Conservation (phyloP, 352 stramenopile genomes). For the Aphanomyces euteiches region DNA sequence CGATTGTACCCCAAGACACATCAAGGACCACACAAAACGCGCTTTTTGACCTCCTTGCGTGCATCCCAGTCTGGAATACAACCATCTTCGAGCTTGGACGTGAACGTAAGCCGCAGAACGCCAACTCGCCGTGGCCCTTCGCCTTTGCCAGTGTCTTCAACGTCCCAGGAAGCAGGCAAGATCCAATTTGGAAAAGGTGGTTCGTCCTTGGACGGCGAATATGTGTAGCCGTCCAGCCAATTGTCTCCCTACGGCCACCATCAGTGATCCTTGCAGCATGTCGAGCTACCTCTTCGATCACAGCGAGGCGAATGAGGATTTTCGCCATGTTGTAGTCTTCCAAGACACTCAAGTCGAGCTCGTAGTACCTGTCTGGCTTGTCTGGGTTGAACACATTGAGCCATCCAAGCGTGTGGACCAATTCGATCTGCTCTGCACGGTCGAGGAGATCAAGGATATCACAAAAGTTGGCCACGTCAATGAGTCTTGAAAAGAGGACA, state of each 20-base stretch:
- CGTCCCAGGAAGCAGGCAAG: slow-evolving; percentile 51
- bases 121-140: slow-evolving; percentile 63
- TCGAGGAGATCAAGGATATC: slow-evolving; percentile 38
- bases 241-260: slow-evolving; percentile 31
- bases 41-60: slow-evolving; percentile 34
- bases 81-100: slow-evolving; percentile 27
- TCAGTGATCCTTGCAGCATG: slow-evolving; percentile 6
- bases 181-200: slow-evolving; percentile 21
- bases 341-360: slow-evolving; percentile 59
- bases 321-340: slow-evolving; percentile 78
- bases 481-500: slow-evolving; percentile 68
- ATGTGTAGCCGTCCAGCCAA: slow-evolving; percentile 37
- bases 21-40: slow-evolving; percentile 37
- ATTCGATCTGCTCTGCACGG: slow-evolving; percentile 52
- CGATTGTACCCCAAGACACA: too few species aligned
- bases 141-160: slow-evolving; percentile 46
- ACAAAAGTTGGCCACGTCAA: slow-evolving; percentile 67
- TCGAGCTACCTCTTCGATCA: slow-evolving; percentile 51
- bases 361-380: slow-evolving; percentile 72
- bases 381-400: slow-evolving; percentile 80
- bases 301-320: slow-evolving; percentile 66
- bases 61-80: slow-evolving; percentile 31
- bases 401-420: slow-evolving; percentile 67
- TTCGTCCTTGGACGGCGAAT: slow-evolving; percentile 29
- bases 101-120: slow-evolving; percentile 48